Percentiles rank a stretch among this genome's conserved stretches.
Evolutionary conservation across 108 stramenopile species (phyloP).

Genomic region (Aurantiochytrium sp.): DNA sequence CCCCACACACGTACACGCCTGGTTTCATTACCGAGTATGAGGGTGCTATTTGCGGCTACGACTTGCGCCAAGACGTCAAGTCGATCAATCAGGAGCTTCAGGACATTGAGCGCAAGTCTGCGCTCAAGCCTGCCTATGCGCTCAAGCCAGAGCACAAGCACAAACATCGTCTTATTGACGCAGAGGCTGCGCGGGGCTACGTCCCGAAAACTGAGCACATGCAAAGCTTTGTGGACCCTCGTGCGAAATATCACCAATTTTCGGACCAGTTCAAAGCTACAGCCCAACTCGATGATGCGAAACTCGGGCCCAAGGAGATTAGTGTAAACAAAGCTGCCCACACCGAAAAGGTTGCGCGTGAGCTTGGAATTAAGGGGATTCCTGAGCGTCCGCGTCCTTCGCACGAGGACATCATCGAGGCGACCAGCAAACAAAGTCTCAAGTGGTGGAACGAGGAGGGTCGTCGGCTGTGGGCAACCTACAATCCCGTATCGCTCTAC

Average conservation of each 20-base stretch:
- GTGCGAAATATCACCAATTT: background rate
- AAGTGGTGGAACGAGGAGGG: background rate
- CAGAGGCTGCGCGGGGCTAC: background rate
- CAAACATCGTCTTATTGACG: background rate
- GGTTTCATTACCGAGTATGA: background rate
- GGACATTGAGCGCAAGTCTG: background rate
- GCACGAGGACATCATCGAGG: background rate
- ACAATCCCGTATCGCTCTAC: background rate
- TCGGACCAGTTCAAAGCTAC: background rate
- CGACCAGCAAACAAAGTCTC: background rate
- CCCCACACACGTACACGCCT: background rate
- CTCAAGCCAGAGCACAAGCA: background rate
- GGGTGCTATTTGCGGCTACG: background rate
- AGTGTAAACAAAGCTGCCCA: background rate
- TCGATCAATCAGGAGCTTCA: background rate
- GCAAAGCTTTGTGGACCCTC: background rate
- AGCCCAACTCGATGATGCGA: background rate
- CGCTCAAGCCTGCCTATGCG: conserved; percentile 10
- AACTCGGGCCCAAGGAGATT: background rate
- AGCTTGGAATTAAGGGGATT: background rate
- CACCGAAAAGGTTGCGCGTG: background rate
- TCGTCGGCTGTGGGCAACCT: background rate
- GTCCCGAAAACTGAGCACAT: background rate
- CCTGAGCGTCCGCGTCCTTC: background rate
- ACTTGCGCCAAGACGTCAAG: background rate